A percentile compares a stretch with the other conserved stretches of the same genome.
Conservation (phyloP, 108 stramenopile genomes). For the Cylindrotheca fusiformis region DNA sequence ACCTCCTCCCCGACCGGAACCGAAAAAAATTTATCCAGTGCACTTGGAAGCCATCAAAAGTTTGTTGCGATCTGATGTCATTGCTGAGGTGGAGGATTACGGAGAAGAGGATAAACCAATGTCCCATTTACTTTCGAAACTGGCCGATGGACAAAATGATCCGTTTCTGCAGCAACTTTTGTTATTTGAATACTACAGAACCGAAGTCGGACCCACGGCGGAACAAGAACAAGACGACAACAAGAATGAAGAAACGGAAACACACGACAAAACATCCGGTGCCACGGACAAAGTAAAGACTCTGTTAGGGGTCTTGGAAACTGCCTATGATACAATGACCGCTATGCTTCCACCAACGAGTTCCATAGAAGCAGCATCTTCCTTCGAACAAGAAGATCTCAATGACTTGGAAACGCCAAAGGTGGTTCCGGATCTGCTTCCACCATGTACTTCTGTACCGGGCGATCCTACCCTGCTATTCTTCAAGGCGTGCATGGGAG, state of each 20-base stretch:
- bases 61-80: constrained; percentile 17
- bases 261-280: constrained; percentile 23
- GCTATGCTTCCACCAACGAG: constrained; percentile 21
- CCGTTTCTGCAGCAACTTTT: constrained; percentile 45
- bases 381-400: constrained; percentile 1
- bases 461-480: constrained; percentile 54
- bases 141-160: constrained; percentile 47
- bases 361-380: constrained; percentile 2
- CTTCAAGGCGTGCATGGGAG: constrained; percentile 43
- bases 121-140: constrained; percentile 13
- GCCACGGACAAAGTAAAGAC: constrained; percentile 28
- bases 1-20: constrained; percentile 23
- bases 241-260: constrained; percentile 9
- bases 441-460: constrained; percentile 41
- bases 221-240: not conserved
- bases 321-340: constrained; percentile 38
- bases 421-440: constrained; percentile 51
- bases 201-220: not conserved
- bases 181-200: constrained; percentile 38
- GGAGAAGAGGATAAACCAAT: not conserved
- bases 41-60: constrained; percentile 27
- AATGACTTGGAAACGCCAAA: constrained; percentile 31
- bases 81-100: not conserved
- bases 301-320: constrained; percentile 33
- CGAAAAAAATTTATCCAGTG: constrained; percentile 26